Evolutionary conservation across 2,329 filamentous ascomycete species (phyloP).

Genomic region (Colletotrichum sp.): DNA sequence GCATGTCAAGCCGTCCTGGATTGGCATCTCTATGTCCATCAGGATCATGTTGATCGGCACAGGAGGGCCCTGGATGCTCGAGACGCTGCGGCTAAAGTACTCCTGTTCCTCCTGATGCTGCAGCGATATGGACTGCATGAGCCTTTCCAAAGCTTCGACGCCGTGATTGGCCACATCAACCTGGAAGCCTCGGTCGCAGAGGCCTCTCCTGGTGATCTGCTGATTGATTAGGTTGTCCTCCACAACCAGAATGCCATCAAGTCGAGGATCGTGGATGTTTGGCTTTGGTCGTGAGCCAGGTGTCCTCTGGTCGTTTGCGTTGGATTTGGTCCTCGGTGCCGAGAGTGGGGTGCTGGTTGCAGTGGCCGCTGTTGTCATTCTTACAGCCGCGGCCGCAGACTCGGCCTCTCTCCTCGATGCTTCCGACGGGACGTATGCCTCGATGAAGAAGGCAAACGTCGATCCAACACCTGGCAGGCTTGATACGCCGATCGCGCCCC

Average conservation of each 20-base stretch:
- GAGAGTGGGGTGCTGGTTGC: conserved; percentile 2
- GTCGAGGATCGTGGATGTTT: conserved; percentile 23
- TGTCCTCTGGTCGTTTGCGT: conserved; percentile 3
- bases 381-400: conserved; percentile 34
- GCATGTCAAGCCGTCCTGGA: conserved; percentile 74
- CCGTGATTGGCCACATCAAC: conserved; percentile 64
- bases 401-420: conserved; percentile 44
- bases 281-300: conserved; percentile 8
- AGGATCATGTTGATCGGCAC: conserved; percentile 64
- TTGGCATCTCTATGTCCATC: conserved; percentile 81
- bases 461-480: conserved; percentile 74
- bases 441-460: conserved; percentile 78
- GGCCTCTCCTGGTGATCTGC: conserved; percentile 56
- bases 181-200: conserved; percentile 53
- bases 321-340: not conserved
- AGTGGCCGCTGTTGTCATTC: not conserved
- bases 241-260: conserved; percentile 56
- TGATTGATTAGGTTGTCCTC: conserved; percentile 69
- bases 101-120: conserved; percentile 1
- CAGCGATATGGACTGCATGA: conserved; percentile 35
- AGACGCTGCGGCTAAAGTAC: not conserved
- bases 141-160: conserved; percentile 57
- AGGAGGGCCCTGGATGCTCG: not conserved
- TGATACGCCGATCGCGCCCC: conserved; percentile 78
- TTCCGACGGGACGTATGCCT: conserved; percentile 53